Evolutionary conservation across 2,329 filamentous ascomycete genomes (phyloP).

Genomic region (Tolypocladium nubicola): DNA sequence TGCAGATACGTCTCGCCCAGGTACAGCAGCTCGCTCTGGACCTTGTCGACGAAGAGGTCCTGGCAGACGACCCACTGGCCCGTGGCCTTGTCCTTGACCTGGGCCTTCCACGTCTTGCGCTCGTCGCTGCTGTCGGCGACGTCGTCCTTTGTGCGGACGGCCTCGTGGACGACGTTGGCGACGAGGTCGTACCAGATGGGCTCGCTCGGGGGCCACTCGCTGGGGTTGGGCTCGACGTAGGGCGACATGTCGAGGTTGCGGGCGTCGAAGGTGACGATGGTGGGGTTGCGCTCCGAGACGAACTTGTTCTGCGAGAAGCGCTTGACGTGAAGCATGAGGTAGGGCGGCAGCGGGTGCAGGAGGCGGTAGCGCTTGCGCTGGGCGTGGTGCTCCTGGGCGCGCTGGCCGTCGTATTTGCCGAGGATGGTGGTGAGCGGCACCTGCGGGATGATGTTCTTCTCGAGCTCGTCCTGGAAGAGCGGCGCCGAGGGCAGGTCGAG

Average conservation of each 20-base stretch:
- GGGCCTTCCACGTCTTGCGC: constrained; percentile 85
- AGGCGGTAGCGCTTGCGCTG: constrained; percentile 84
- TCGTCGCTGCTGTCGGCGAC: constrained; percentile 86
- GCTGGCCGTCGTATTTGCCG: constrained; percentile 83
- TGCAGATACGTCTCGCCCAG: constrained; percentile 92
- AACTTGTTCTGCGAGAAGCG: constrained; percentile 97
- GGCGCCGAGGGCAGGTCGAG: constrained; percentile 86
- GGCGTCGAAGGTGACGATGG: constrained; percentile 92
- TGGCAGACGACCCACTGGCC: constrained; percentile 90
- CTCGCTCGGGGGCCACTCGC: constrained; percentile 58
- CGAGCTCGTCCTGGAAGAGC: constrained; percentile 89
- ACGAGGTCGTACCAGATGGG: constrained; percentile 93
- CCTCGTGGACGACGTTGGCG: constrained; percentile 87
- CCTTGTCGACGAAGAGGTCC: constrained; percentile 84
- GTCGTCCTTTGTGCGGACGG: constrained; percentile 64
- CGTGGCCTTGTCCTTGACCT: constrained; percentile 69
- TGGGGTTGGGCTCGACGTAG: constrained; percentile 81
- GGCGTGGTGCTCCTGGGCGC: constrained; percentile 78
- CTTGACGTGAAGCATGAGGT: constrained; percentile 89
- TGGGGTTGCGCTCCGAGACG: constrained; percentile 89
- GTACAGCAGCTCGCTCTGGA: constrained; percentile 81
- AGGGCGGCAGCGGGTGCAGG: constrained; percentile 82
- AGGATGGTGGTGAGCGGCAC: constrained; percentile 75
- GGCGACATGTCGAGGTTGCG: constrained; percentile 74
- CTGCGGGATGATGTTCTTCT: constrained; percentile 93